Base-by-base conservation (phyloP, 106 monocot species). In the Allium sativum region DNA sequence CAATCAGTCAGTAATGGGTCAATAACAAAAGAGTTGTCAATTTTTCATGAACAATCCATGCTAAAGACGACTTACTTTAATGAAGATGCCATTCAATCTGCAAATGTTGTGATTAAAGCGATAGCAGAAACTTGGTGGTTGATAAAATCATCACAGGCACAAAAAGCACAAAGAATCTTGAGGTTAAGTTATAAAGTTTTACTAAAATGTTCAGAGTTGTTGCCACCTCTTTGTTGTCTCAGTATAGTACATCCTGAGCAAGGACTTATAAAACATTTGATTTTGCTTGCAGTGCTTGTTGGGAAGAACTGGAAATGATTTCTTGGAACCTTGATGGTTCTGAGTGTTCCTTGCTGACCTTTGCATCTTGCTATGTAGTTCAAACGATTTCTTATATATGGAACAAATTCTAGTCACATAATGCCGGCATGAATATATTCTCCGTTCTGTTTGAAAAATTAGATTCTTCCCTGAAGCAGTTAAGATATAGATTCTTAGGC, bases 291-390 rank as follows among this genome's bases (percentile, higher is more conserved):
- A 96, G 91, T 67, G 20, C 73, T 66, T 91, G 84, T 67, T 66
- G 58, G 40, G 75, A 82, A 73, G 87, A 90, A 56, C 58, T 96
- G 52, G 76, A 82, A 67, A 66, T 84, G 72, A 70, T 96, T 61
- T 45, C 62, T 18, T 71, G 48, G 67, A 55, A 71, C 67, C 58
- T 58, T 18, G 56, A 54, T 70, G 69, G 62, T 48, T 57, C 52
- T 67, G 44, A 18, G 56, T 40, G 55, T 59, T 74, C 76, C 53
- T 56, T 58, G 48, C 45, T 82, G 67, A 64, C 75, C 46, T 96
- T 91, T 71, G 55, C 67, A 58, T 73, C 40, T 44, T 42, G 74
- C 31, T 85, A 96, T 72, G 53, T 74, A 45, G 66, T 96, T 46
- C 69, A 47, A 18, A 60, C 87, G 41, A 7, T 88, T 63, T 40